Evolutionary conservation across 257 asterid genomes (phyloP).

Genomic region (Eustoma russellianum): DNA sequence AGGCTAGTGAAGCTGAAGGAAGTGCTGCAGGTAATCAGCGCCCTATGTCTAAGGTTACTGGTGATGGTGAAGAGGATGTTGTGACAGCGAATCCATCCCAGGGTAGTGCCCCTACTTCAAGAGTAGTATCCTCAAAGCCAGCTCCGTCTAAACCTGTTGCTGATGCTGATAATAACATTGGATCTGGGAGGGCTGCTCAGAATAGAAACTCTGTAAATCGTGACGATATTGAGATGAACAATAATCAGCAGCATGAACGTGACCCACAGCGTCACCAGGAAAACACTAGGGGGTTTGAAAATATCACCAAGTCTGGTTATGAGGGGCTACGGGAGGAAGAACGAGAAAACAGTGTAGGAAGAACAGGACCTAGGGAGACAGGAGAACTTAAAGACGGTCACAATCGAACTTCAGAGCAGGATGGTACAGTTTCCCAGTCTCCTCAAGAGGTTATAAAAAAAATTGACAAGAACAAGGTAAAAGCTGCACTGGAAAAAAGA

Average conservation of each 20-base stretch:
- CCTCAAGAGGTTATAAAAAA: slow-evolving; percentile 33
- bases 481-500: slow-evolving; percentile 62
- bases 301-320: slow-evolving; percentile 18
- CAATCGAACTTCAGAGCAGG: slow-evolving; percentile 26
- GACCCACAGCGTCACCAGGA: slow-evolving; percentile 27
- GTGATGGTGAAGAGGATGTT: slow-evolving; percentile 35
- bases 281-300: slow-evolving; percentile 17
- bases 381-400: slow-evolving; percentile 42
- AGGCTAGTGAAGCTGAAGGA: slow-evolving; percentile 73
- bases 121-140: slow-evolving; percentile 36
- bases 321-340: slow-evolving; percentile 28
- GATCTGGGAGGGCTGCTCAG: slow-evolving; percentile 17
- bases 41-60: slow-evolving; percentile 39
- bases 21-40: slow-evolving; percentile 57
- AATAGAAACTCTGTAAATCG: slow-evolving; percentile 14
- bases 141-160: slow-evolving; percentile 27
- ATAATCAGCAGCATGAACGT: slow-evolving; percentile 24
- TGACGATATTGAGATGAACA: slow-evolving; percentile 29
- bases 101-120: slow-evolving; percentile 35
- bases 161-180: slow-evolving; percentile 26
- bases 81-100: slow-evolving; percentile 28
- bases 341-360: slow-evolving; percentile 32
- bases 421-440: slow-evolving; percentile 32
- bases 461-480: slow-evolving; percentile 63
- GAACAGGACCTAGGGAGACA: slow-evolving; percentile 29